Percentiles rank a stretch among this genome's conserved stretches.
Evolutionary conservation across 1,139 yeast species (phyloP).

Genomic region (Hemisphaericaspora xylanilytica): DNA sequence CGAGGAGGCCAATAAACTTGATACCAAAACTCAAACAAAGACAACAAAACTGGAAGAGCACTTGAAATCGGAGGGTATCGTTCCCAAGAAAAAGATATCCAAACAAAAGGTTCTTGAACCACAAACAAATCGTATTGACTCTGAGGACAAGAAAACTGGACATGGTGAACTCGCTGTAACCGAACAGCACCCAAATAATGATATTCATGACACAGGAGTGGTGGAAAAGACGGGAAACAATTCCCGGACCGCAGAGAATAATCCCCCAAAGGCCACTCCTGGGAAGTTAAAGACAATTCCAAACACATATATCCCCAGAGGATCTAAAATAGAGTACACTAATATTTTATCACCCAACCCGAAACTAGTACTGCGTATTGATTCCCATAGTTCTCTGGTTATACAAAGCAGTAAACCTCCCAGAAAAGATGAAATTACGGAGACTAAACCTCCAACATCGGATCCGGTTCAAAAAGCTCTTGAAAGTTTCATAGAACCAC

Average conservation of each 20-base stretch:
- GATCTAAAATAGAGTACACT: constrained; percentile 15
- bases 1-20: background rate
- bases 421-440: background rate
- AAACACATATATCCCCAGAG: constrained; percentile 13
- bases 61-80: background rate
- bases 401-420: background rate
- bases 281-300: constrained; percentile 5
- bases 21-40: too few relatives aligned
- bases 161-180: too few relatives aligned
- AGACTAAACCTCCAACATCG: too few relatives aligned
- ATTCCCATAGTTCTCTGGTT: constrained; percentile 2
- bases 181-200: too few relatives aligned
- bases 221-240: too few relatives aligned
- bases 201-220: too few relatives aligned
- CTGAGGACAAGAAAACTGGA: background rate
- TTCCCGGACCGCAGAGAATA: too few relatives aligned
- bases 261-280: too few relatives aligned
- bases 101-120: background rate
- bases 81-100: background rate
- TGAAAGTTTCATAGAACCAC: too few relatives aligned
- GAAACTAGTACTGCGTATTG: constrained; percentile 10
- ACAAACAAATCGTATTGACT: background rate
- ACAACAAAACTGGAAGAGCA: too few relatives aligned
- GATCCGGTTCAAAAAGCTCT: too few relatives aligned
- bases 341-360: constrained; percentile 20